phyloP scores from a whole-genome alignment of 1,284 basidiomycete species.

The Prillingera fragicola region DNA sequence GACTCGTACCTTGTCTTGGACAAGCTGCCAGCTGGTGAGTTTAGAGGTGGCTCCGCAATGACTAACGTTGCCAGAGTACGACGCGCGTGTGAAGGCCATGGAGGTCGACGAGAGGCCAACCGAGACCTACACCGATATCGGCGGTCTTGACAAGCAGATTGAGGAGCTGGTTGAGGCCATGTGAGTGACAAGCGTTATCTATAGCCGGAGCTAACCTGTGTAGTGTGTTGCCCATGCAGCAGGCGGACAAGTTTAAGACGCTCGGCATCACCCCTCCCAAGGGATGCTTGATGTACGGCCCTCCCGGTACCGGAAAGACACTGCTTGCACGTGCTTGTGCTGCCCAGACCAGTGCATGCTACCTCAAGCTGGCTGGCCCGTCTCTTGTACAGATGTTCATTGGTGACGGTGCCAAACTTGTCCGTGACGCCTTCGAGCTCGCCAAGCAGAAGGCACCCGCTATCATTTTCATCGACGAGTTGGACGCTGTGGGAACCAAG shows the following conservation, averaged over 20 bases:
- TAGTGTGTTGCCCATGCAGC: conserved; percentile 69
- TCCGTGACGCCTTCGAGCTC: conserved; percentile 92
- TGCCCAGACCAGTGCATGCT: conserved; percentile 74
- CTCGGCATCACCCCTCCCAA: conserved; percentile 75
- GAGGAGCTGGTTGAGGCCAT: conserved; percentile 75
- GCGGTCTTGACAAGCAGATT: conserved; percentile 74
- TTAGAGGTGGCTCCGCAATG: neutral
- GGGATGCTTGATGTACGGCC: conserved; percentile 73
- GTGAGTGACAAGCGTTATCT: conserved; percentile 34
- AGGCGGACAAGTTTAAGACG: conserved; percentile 73
- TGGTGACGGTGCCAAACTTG: conserved; percentile 88
- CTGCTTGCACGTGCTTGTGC: conserved; percentile 71
- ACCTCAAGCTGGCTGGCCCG: conserved; percentile 71
- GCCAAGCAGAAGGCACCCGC: conserved; percentile 98
- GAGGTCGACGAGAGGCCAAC: conserved; percentile 80
- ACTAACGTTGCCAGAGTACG: conserved; percentile 56
- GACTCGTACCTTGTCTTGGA: conserved; percentile 98
- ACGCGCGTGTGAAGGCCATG: conserved; percentile 81
- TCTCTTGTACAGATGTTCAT: conserved; percentile 75
- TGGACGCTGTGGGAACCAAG: conserved; percentile 97
- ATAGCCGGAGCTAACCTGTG: conserved; percentile 10
- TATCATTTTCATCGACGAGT: conserved; percentile 98
- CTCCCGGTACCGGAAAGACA: conserved; percentile 73
- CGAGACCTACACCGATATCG: conserved; percentile 72
- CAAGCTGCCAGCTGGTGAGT: conserved; percentile 57